Percentiles rank a stretch among this genome's conserved stretches.
These are phyloP conservation scores for Fusarium dimerum DNA, from an alignment of 2,329 filamentous ascomycete genomes.

Conservation along the genomic window DNA sequence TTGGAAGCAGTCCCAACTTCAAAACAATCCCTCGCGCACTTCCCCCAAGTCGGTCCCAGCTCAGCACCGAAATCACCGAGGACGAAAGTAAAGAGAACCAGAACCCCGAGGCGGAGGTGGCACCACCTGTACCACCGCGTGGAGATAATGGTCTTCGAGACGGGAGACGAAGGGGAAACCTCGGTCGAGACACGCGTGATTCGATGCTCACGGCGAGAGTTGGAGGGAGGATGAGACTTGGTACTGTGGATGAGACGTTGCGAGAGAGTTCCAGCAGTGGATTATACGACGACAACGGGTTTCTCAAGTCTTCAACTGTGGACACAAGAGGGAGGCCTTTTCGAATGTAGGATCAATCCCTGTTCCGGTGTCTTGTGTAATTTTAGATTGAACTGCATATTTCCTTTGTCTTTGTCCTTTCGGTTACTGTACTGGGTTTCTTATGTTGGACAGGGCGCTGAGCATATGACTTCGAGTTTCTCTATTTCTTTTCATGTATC, in stretches of 20 bases:
- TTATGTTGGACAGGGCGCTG: not conserved
- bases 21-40: constrained; percentile 14
- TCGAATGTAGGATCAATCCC: constrained; percentile 27
- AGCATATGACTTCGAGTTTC: not conserved
- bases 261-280: constrained; percentile 40
- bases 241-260: constrained; percentile 29
- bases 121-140: constrained; percentile 17
- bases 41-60: constrained; percentile 11
- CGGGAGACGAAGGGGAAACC: constrained; percentile 19
- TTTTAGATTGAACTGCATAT: not conserved
- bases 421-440: not conserved
- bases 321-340: constrained; percentile 28
- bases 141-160: constrained; percentile 20
- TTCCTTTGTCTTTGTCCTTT: not conserved
- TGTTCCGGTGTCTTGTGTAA: no score
- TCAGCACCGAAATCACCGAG: constrained; percentile 21
- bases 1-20: constrained; percentile 36
- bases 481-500: not conserved
- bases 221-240: constrained; percentile 21
- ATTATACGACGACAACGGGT: constrained; percentile 49
- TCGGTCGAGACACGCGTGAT: constrained; percentile 23
- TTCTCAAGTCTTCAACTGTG: constrained; percentile 44
- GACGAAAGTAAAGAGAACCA: constrained; percentile 33
- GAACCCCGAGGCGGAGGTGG: constrained; percentile 13
- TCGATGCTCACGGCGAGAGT: constrained; percentile 7